A percentile compares a stretch with the other conserved stretches of the same genome.
These are phyloP conservation scores for Anthracocystis panici-leucophaei DNA, from an alignment of 1,284 basidiomycete genomes.

Conservation along the genomic window DNA sequence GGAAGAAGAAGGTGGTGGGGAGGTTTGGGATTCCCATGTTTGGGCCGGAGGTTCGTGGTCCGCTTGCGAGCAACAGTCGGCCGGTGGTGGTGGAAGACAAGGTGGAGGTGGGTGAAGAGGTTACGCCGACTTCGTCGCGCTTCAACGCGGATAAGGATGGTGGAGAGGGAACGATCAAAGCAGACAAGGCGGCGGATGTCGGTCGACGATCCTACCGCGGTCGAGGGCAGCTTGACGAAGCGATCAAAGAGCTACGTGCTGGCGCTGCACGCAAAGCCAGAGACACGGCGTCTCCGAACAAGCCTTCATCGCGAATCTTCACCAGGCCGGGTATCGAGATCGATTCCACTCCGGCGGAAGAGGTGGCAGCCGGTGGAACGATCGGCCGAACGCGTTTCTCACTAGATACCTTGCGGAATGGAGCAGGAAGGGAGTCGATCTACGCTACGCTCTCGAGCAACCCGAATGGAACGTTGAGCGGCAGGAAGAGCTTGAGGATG, in stretches of 20 bases:
- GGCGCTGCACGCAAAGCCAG: slow-evolving; percentile 42
- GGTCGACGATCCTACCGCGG: slow-evolving; percentile 46
- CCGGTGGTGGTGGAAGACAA: neutral
- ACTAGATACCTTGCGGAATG: neutral
- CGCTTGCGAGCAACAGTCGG: slow-evolving; percentile 13
- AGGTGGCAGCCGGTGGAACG: slow-evolving; percentile 8
- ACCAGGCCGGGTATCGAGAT: neutral
- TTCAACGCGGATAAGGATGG: slow-evolving; percentile 22
- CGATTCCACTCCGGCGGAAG: slow-evolving; percentile 2
- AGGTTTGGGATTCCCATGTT: slow-evolving; percentile 36
- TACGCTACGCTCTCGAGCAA: slow-evolving; percentile 28
- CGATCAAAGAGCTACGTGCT: slow-evolving; percentile 57
- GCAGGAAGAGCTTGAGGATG: slow-evolving; percentile 42
- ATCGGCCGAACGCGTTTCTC: slow-evolving; percentile 27
- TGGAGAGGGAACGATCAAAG: slow-evolving; percentile 11
- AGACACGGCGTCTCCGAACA: slow-evolving; percentile 12
- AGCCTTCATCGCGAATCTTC: slow-evolving; percentile 13
- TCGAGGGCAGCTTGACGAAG: slow-evolving; percentile 57
- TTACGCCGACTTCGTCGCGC: slow-evolving; percentile 48
- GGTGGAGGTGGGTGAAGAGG: slow-evolving; percentile 18
- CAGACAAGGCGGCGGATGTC: slow-evolving; percentile 4
- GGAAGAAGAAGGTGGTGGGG: slow-evolving; percentile 36
- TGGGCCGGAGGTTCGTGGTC: slow-evolving; percentile 55
- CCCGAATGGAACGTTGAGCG: slow-evolving; percentile 45
- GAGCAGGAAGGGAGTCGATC: slow-evolving; percentile 10